Percentiles rank a stretch among this genome's conserved stretches.
Conservation (phyloP, 352 stramenopile species). For the Plasmopara viticola region DNA sequence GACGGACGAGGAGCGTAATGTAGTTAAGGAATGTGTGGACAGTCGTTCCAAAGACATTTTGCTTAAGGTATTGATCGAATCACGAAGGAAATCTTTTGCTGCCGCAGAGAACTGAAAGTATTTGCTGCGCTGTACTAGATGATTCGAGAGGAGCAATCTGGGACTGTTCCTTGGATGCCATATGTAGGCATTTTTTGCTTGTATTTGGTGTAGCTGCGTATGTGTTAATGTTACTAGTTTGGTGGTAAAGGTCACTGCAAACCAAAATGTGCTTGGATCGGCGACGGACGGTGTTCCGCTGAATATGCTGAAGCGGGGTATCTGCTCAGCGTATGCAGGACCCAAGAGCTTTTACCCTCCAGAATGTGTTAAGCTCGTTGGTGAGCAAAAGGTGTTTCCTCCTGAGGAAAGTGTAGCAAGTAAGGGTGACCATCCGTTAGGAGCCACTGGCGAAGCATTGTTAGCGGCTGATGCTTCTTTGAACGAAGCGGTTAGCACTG, state of each 20-base stretch:
- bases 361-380: conserved; percentile 44
- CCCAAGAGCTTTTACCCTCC: conserved; percentile 58
- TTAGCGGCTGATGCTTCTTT: conserved; percentile 3
- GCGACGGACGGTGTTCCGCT: conserved; percentile 51
- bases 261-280: conserved; percentile 52
- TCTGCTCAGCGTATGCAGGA: conserved; percentile 65
- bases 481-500: conserved; percentile 4
- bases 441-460: conserved; percentile 13
- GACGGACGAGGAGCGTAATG: conserved; percentile 44
- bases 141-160: conserved; percentile 46
- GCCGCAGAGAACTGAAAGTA: no score
- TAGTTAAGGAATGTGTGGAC: conserved; percentile 55
- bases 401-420: conserved; percentile 23
- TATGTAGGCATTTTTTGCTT: conserved; percentile 37
- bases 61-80: conserved; percentile 23
- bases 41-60: conserved; percentile 50
- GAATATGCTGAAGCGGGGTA: conserved; percentile 44
- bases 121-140: conserved; percentile 25
- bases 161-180: conserved; percentile 62
- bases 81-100: no score
- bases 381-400: conserved; percentile 47
- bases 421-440: conserved; percentile 12
- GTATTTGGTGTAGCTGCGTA: not conserved
- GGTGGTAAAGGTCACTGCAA: conserved; percentile 46
- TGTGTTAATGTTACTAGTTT: not conserved